Evolutionary conservation across 1,284 basidiomycete genomes (phyloP).

Genomic region (Neonothopanus nambi): DNA sequence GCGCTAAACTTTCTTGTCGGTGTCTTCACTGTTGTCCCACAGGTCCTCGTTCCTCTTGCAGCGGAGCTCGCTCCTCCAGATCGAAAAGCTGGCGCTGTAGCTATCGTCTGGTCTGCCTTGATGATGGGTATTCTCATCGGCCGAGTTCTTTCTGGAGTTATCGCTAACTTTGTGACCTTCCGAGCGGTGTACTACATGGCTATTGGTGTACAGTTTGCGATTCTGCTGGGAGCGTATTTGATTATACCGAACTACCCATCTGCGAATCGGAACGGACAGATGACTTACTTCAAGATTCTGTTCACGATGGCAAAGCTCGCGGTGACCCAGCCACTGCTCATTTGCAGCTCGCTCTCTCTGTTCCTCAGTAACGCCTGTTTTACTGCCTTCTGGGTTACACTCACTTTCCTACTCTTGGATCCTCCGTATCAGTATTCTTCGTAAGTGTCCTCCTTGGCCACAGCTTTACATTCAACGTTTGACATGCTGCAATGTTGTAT

Average conservation of each 20-base stretch:
- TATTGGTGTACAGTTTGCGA: conserved; percentile 54
- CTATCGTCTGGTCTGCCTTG: conserved; percentile 67
- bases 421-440: conserved; percentile 66
- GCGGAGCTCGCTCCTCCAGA: conserved; percentile 66
- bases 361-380: conserved; percentile 59
- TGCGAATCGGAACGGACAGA: conserved; percentile 45
- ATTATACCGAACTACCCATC: conserved; percentile 71
- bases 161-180: conserved; percentile 63
- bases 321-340: conserved; percentile 66
- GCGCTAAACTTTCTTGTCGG: conserved; percentile 59
- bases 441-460: conserved; percentile 35
- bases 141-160: conserved; percentile 65
- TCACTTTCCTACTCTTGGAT: conserved; percentile 71
- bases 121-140: conserved; percentile 71
- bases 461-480: conserved; percentile 25
- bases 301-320: conserved; percentile 69
- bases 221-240: conserved; percentile 54
- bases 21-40: conserved; percentile 53
- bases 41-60: conserved; percentile 64
- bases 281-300: conserved; percentile 65
- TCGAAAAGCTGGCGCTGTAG: conserved; percentile 61
- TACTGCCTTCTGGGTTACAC: conserved; percentile 66
- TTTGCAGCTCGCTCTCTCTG: conserved; percentile 63
- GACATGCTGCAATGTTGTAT: not conserved
- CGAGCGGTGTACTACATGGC: conserved; percentile 68